Evolutionary conservation across 306 rosid species (phyloP).

Genomic region (Rosa rugosa): DNA sequence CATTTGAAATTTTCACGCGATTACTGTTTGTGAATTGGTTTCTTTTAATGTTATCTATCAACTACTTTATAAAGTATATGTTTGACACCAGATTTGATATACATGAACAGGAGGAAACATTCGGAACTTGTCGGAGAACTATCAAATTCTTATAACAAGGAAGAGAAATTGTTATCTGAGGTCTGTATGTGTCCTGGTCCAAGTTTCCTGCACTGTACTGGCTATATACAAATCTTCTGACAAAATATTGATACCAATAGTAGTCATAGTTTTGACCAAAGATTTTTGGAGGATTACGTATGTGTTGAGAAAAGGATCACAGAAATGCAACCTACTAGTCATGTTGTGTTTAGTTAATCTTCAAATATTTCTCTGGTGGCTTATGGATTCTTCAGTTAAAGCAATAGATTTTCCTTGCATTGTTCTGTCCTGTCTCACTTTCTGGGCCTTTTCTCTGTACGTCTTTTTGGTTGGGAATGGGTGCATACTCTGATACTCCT

Average conservation of each 20-base stretch:
- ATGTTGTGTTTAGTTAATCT: neutral
- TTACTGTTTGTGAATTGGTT: slow-evolving; percentile 16
- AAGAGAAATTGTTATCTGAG: slow-evolving; percentile 85
- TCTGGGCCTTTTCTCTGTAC: neutral
- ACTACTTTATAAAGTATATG: neutral
- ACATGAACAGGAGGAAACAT: slow-evolving; percentile 81
- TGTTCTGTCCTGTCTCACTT: neutral
- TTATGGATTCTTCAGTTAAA: neutral
- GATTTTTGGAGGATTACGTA: neutral
- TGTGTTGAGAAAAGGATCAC: neutral
- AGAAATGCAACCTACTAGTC: neutral
- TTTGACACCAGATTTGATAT: slow-evolving; percentile 15
- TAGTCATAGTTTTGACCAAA: neutral
- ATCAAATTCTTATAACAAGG: slow-evolving; percentile 81
- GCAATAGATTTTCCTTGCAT: neutral
- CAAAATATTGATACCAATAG: neutral
- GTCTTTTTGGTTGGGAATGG: neutral
- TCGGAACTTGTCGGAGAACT: slow-evolving; percentile 84
- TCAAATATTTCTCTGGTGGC: neutral
- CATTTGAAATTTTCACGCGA: slow-evolving; percentile 21
- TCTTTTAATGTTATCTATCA: slow-evolving; percentile 14
- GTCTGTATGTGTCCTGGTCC: slow-evolving; percentile 40
- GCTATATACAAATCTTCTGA: neutral
- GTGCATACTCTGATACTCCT: neutral
- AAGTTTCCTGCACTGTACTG: slow-evolving; percentile 12